A percentile compares a stretch with the other conserved stretches of the same genome.
Evolutionary conservation across 225 moss, liverwort and hornwort genomes (phyloP).

Genomic region (Polytrichum formosum): DNA sequence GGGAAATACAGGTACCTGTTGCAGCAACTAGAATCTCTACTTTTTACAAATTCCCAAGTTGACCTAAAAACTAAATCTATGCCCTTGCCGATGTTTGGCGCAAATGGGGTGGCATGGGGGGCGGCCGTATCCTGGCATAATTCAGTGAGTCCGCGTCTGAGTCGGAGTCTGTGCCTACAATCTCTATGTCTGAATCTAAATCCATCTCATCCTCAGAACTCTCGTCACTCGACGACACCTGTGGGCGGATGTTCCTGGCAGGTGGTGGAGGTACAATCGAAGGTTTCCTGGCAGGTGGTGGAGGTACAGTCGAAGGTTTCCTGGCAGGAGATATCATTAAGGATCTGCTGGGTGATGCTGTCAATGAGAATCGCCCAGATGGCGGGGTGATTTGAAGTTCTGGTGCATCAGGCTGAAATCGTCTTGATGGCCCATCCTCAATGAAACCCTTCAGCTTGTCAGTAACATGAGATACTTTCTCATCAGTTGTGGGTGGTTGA

Average conservation of each 20-base stretch:
- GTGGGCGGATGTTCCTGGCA: constrained; percentile 11
- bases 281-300: constrained; percentile 25
- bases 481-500: constrained; percentile 29
- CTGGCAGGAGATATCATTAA: constrained; percentile 29
- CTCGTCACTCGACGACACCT: constrained; percentile 26
- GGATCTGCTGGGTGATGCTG: constrained; percentile 27
- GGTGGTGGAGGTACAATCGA: constrained; percentile 35
- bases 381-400: constrained; percentile 54
- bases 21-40: constrained; percentile 11
- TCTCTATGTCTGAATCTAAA: constrained; percentile 46
- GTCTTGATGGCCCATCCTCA: constrained; percentile 29
- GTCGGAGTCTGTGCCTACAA: constrained; percentile 29
- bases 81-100: constrained; percentile 5
- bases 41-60: constrained; percentile 15
- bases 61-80: no score
- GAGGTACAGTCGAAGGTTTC: constrained; percentile 36
- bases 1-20: constrained; percentile 12
- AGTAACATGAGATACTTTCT: constrained; percentile 38
- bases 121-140: constrained; percentile 18
- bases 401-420: constrained; percentile 50
- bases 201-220: constrained; percentile 40
- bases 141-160: constrained; percentile 29
- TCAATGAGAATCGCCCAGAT: constrained; percentile 20
- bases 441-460: constrained; percentile 31
- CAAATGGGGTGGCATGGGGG: constrained; percentile 30